Conservation (phyloP, 225 moss, liverwort and hornwort species). For the Marchantia paleacea region DNA sequence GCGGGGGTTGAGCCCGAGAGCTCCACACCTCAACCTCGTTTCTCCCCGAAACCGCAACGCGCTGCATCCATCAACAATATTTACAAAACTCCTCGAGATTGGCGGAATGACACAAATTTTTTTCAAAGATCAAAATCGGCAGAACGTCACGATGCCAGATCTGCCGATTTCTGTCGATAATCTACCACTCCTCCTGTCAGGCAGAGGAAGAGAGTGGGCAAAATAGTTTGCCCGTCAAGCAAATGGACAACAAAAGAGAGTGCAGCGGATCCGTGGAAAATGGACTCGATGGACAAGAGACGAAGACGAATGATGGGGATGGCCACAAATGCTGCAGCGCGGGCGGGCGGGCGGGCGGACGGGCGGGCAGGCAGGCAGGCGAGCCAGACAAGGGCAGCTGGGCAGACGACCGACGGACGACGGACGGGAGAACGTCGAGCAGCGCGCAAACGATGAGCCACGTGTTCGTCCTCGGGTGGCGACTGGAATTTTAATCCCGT, state of each 20-base stretch:
- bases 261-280: slow-evolving; percentile 17
- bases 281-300: slow-evolving; percentile 18
- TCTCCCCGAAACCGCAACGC: slow-evolving; percentile 23
- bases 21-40: slow-evolving; percentile 19
- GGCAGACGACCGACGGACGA: neutral
- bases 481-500: neutral
- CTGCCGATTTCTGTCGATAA: slow-evolving; percentile 24
- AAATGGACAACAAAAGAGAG: slow-evolving; percentile 6
- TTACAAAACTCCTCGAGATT: slow-evolving; percentile 10
- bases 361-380: neutral
- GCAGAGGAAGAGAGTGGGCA: slow-evolving; percentile 4
- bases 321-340: slow-evolving; percentile 14
- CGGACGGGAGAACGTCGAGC: slow-evolving; percentile 6
- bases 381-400: neutral
- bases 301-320: slow-evolving; percentile 7
- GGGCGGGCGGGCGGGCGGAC: slow-evolving; percentile 2
- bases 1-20: slow-evolving; percentile 12
- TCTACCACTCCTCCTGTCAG: slow-evolving; percentile 3
- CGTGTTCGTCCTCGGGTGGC: neutral
- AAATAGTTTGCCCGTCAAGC: slow-evolving; percentile 3
- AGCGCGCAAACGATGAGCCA: slow-evolving; percentile 15
- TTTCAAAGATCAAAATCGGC: slow-evolving; percentile 19
- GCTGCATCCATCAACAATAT: neutral
- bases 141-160: slow-evolving; percentile 23
- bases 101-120: slow-evolving; percentile 7